Conservation (phyloP, 768 basidiomycete genomes). For the Lentinula sp. region DNA sequence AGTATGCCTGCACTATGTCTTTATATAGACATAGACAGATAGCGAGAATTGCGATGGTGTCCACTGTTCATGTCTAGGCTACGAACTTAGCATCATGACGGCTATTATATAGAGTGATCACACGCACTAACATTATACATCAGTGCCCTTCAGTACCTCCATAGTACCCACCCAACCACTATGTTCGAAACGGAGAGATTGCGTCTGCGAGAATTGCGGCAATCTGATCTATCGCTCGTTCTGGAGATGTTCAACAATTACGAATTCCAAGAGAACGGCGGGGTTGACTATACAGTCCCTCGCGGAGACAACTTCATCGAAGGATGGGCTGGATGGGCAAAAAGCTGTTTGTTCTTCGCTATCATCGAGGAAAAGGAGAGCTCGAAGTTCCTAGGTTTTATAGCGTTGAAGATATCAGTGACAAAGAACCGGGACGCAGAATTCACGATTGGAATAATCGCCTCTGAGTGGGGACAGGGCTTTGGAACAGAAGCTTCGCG, state of each 20-base stretch:
- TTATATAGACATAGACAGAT: no score
- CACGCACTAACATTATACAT: background rate
- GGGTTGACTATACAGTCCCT: conserved; percentile 15
- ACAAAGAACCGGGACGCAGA: conserved; percentile 8
- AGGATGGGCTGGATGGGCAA: conserved; percentile 8
- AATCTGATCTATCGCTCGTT: conserved; percentile 13
- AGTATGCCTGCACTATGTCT: no score
- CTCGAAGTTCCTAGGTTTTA: conserved; percentile 15
- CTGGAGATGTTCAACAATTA: conserved; percentile 17
- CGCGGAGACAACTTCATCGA: conserved; percentile 13
- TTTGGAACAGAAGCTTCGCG: no score
- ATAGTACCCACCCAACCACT: background rate
- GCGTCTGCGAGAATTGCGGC: conserved; percentile 5
- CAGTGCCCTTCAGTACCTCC: background rate
- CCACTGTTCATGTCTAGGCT: no score
- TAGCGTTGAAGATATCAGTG: conserved; percentile 8
- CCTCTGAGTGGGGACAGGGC: no score
- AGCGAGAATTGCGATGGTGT: no score
- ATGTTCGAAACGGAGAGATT: conserved; percentile 21
- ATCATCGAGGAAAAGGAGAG: conserved; percentile 11
- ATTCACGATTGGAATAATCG: conserved; percentile 16
- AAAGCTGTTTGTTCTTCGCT: conserved; percentile 8
- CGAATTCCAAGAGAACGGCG: conserved; percentile 8
- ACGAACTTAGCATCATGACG: no score
- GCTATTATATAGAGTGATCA: background rate